Evolutionary conservation across 1,139 yeast species (phyloP), one percentile per base, ranked within the genome.

Genomic region (Candida sanyaensis): DNA sequence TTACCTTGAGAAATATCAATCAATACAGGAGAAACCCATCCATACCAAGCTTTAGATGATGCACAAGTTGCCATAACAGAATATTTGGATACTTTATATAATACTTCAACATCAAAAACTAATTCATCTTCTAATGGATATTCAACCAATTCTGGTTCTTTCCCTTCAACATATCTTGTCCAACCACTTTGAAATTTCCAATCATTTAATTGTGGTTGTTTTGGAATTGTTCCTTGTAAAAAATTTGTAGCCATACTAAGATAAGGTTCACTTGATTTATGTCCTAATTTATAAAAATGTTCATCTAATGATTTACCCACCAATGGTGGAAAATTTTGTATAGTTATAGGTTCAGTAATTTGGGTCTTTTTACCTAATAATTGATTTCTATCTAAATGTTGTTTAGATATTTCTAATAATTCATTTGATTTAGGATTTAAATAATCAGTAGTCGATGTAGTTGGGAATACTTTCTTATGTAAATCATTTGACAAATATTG

Each of bases 21-120:
- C 13, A 93, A 65, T 63, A 79, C 83, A 0, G 99, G 99, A 0
- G 97, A 90, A 1, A 90, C 84, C 99, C 99, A 95, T 0, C 86
- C 85, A 62, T 92, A 95, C 97, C 98, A 91, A 0, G 97, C 96
- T 17, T 77, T 71, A 0, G 76, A 63, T 0, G 97, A 83, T 1
- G 80, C 86, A 7, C 97, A 96, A 0, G 90, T 82, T 1, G 97
- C 97, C 66, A 95, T 63, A 0, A 88, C 83, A 0, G 98, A 84
- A 62, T 83, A 91, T 7, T 79, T 80, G 0, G 95, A 81, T 1
- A 81, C 64, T 54, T 89, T 86, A 68, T 90, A 92, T 62, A 92
- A 62, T 0, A 87, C 90, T 63, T 95, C 99, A 6, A 89, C 93
- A 65, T 95, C 99, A 64, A 93, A 93, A 0, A 88, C 92, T 23